Percentiles rank a stretch among this genome's conserved stretches.
Evolutionary conservation across 2,329 filamentous ascomycete genomes (phyloP).

Genomic region (Calonectria pauciramosa): DNA sequence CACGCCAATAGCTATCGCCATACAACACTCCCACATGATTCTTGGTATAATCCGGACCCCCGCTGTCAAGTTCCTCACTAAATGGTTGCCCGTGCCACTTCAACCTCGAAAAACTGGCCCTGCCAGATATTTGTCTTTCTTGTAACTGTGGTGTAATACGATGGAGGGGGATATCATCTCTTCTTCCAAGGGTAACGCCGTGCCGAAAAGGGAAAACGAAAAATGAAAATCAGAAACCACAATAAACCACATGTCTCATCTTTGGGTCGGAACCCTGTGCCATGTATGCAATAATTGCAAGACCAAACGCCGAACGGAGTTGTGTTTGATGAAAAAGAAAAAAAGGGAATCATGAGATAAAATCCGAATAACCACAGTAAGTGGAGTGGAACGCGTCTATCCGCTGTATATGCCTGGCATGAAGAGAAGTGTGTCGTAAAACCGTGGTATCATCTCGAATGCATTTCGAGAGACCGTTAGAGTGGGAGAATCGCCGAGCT

Average conservation of each 20-base stretch:
- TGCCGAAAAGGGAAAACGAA: constrained; percentile 30
- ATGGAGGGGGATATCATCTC: constrained; percentile 46
- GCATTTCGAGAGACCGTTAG: constrained; percentile 7
- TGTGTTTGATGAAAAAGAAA: constrained; percentile 6
- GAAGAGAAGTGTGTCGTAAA: constrained; percentile 16
- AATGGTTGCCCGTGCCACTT: constrained; percentile 14
- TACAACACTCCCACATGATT: constrained; percentile 5
- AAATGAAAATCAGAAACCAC: constrained; percentile 6
- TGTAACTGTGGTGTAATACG: constrained; percentile 25
- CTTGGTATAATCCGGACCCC: constrained; percentile 19
- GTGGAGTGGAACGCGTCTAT: constrained; percentile 22
- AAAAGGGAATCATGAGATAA: constrained; percentile 6
- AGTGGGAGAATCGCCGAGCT: not conserved
- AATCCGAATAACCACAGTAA: not conserved
- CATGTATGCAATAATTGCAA: constrained; percentile 17
- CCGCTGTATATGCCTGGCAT: constrained; percentile 11
- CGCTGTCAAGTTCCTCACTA: not conserved
- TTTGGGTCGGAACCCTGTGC: constrained; percentile 19
- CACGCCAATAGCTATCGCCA: constrained; percentile 5
- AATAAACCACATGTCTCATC: constrained; percentile 28
- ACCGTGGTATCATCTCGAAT: constrained; percentile 6
- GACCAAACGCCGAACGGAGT: constrained; percentile 41
- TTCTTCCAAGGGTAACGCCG: constrained; percentile 45
- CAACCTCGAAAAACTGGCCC: constrained; percentile 11
- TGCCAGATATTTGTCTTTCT: constrained; percentile 5